Evolutionary conservation across 768 basidiomycete species (phyloP), one percentile per base, ranked within the genome.

Genomic region (Trametes meyenii): DNA sequence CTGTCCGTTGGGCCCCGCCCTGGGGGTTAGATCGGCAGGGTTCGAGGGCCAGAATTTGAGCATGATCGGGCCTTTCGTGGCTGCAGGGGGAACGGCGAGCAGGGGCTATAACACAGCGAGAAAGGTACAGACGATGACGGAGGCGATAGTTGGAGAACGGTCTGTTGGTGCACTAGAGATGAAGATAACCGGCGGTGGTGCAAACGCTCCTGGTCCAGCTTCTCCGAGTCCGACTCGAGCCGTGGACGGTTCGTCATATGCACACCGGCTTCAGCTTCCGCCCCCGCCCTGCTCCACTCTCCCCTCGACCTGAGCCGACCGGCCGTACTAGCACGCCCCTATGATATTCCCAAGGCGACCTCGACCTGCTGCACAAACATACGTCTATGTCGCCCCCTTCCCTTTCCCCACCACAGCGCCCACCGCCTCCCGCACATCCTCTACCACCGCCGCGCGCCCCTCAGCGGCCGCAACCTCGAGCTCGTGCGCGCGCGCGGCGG

Each of bases 31-130:
- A 74, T 72, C 56, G 70, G 70, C 51, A 48, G 78, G 72, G 36
- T 67, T 69, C 12, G 78, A 70, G 17, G 86, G 83, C 90, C 90
- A 89, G 63, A 90, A 77, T 70, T 85, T 87, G 66, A 91, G 78
- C 85, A 90, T 89, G 58, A 52, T 64, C 56, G 66, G 45, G 8
- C 24, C 19, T 14, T 36, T 40, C 7, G 55, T 35, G 42, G 50
- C n/a, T 35, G 62, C 43, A 39, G 44, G 12, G 51, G 40, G 38
- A 60, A 50, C 40, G 56, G 44, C 36, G 59, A 26, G 50, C 50
- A 55, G 46, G 44, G 49, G 19, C 10, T 39, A 35, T 5, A 23
- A 19, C 46, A 40, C 50, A 55, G 43, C 43, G 63, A 63, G 45
- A 33, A 42, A 48, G 51, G 50, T 4, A 17, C 23, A 50, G 51